phyloP scores from a whole-genome alignment of 2,329 filamentous ascomycete species.

The Colletotrichum caudatum region DNA sequence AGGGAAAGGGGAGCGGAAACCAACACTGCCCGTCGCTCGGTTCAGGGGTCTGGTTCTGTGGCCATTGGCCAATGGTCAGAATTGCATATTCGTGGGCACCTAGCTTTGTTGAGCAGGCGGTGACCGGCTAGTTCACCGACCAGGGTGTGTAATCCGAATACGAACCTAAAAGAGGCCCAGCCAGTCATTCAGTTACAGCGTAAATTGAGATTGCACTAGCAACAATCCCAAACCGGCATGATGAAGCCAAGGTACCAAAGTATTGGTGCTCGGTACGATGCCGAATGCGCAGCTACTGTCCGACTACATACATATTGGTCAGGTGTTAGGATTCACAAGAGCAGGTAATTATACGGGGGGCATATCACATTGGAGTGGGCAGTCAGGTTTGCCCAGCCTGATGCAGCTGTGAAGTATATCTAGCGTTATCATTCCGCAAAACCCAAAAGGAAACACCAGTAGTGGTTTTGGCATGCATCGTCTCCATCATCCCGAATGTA shows the following conservation, averaged over 20 bases:
- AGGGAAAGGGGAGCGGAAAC: not conserved
- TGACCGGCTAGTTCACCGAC: conserved; percentile 1
- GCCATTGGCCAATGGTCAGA: conserved; percentile 25
- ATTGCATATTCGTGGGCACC: not conserved
- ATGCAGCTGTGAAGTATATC: not conserved
- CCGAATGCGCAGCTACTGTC: not conserved
- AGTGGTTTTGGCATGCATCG: not conserved
- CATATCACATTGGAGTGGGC: not conserved
- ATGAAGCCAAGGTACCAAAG: no score
- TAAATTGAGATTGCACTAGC: not conserved
- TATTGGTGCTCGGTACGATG: not conserved
- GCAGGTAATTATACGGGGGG: not conserved
- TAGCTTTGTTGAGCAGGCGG: conserved; percentile 26
- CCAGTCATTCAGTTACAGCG: not conserved
- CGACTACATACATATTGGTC: not conserved
- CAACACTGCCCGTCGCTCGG: not conserved
- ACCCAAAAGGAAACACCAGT: not conserved
- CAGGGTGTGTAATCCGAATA: conserved; percentile 32
- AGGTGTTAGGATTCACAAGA: not conserved
- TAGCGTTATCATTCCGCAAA: not conserved
- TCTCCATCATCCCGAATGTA: no score
- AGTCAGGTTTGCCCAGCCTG: not conserved
- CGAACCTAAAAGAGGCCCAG: conserved; percentile 26
- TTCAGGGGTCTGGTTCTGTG: not conserved
- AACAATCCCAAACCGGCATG: not conserved